Conservation (phyloP, 129 eudicot genomes). For the Flaveria brownii region DNA sequence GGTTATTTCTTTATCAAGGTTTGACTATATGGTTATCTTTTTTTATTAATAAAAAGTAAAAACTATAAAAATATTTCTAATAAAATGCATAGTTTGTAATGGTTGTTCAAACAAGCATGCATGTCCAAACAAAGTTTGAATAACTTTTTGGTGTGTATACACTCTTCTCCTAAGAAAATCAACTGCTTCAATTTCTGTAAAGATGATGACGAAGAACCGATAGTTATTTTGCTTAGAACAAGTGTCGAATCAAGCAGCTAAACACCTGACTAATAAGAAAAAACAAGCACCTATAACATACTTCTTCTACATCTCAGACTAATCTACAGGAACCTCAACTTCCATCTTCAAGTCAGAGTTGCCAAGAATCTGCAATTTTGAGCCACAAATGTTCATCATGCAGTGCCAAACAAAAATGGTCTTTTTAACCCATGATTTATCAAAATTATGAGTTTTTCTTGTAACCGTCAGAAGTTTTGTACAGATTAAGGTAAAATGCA, state of each 20-base stretch:
- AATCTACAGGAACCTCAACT: constrained; percentile 92
- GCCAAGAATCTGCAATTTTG: constrained; percentile 71
- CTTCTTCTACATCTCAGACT: constrained; percentile 15
- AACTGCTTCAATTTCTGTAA: background rate
- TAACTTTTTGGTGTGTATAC: no score
- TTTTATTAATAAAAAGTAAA: no score
- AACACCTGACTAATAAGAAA: background rate
- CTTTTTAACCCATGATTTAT: background rate
- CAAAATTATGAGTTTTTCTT: background rate
- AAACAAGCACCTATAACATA: background rate
- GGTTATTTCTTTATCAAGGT: no score
- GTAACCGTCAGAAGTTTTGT: background rate
- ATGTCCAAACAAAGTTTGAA: no score
- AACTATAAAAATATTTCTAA: no score
- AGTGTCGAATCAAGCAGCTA: constrained; percentile 7
- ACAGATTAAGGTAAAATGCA: background rate
- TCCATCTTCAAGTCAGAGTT: constrained; percentile 80
- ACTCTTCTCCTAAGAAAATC: background rate
- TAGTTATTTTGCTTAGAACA: background rate
- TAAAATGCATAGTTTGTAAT: no score
- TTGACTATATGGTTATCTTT: no score
- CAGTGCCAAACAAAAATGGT: constrained; percentile 8
- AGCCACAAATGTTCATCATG: constrained; percentile 4
- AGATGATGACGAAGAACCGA: background rate
- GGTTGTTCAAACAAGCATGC: no score